phyloP scores from a whole-genome alignment of 1,284 basidiomycete species.

The Moniliella sp. region DNA sequence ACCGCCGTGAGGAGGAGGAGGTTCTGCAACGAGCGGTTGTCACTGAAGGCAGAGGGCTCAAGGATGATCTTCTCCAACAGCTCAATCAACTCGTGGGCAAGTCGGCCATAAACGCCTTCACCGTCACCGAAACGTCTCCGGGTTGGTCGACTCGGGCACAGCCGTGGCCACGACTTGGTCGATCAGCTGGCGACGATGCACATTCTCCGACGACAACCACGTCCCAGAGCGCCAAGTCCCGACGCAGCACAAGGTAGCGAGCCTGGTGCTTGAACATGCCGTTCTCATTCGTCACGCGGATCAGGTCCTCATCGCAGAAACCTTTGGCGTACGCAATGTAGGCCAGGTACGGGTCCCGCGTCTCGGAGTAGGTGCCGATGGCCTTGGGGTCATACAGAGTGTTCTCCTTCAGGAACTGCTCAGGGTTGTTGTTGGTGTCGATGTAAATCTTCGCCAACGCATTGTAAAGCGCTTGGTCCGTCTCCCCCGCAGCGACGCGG shows the following conservation, averaged over 20 bases:
- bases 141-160: constrained; percentile 86
- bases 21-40: constrained; percentile 52
- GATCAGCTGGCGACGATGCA: constrained; percentile 75
- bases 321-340: constrained; percentile 99
- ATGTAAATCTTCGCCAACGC: constrained; percentile 96
- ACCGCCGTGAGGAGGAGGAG: constrained; percentile 84
- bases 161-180: constrained; percentile 70
- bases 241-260: constrained; percentile 86
- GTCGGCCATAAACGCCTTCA: constrained; percentile 95
- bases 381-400: constrained; percentile 87
- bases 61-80: constrained; percentile 95
- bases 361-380: constrained; percentile 98
- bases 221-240: constrained; percentile 83
- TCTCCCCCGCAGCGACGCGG: constrained; percentile 70
- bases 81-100: constrained; percentile 91
- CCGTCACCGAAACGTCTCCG: constrained; percentile 90
- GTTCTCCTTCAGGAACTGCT: constrained; percentile 93
- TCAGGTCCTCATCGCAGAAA: constrained; percentile 93
- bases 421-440: constrained; percentile 94
- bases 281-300: constrained; percentile 93
- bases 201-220: constrained; percentile 78
- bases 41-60: constrained; percentile 86
- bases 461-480: constrained; percentile 81
- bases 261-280: constrained; percentile 99
- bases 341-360: constrained; percentile 88